Evolutionary conservation across 2,329 filamentous ascomycete species (phyloP), one percentile per base, ranked within the genome.

Genomic region (Phyllosticta citrichinensis): DNA sequence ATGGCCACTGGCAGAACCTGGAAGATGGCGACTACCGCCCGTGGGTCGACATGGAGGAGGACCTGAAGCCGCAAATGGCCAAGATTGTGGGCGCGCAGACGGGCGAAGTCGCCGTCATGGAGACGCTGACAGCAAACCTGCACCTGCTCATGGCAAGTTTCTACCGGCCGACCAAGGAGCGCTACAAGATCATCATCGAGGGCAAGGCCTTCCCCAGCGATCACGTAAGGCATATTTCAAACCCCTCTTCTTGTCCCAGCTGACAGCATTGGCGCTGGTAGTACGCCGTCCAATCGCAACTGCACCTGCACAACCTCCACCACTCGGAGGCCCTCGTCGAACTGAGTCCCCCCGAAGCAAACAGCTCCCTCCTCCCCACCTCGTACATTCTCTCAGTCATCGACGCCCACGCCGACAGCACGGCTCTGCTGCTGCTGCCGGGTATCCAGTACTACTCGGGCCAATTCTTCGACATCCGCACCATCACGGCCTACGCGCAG

Each of bases 371-470:
- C 62, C 80, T 96, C 56, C 80, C 82, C 1, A 95, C 88, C 0
- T 81, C 87, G 53, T 79, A 86, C 64, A 88, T 96, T 51, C 78
- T 94, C 10, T 79, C 81, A 8, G 78, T 83, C 3, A 95, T 96
- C 65, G 87, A 91, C 63, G 76, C 84, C 62, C 86, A 96, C 69
- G 88, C 87, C 54, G 80, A 84, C 0, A 83, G 83, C 5, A 86
- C 89, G 0, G 89, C 91, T 1, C 75, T 97, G 9, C 76, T 96
- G 0, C 81, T 96, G 4, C 83, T 97, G 0, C 90, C 91, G 0
- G 92, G 89, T 10, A 87, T 97, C 52, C 91, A 97, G 71, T 97
- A 91, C 77, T 96, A 95, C 76, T 94, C 88, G 0, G 91, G 91
- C 60, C 92, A 97, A 72, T 83, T 88, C 61, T 88, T 96, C 66